phyloP scores from a whole-genome alignment of 768 basidiomycete species.

The Rhodotorula diobovata region DNA sequence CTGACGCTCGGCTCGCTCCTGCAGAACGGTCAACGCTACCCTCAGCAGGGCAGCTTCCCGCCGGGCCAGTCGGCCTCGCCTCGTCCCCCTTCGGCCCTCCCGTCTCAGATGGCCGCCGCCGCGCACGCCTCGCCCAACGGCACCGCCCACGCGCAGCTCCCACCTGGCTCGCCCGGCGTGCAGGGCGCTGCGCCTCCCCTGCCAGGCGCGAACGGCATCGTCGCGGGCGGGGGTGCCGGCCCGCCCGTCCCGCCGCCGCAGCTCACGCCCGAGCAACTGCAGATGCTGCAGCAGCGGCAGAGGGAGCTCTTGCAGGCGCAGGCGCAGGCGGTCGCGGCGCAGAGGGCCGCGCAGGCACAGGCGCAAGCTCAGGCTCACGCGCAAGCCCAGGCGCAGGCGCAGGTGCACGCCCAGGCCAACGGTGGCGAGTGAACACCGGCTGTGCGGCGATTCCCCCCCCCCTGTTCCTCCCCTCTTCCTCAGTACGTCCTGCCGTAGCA shows the following conservation, averaged over 20 bases:
- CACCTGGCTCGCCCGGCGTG: constrained; percentile 14
- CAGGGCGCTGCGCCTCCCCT: neutral
- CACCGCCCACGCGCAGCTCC: neutral
- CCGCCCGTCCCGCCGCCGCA: constrained; percentile 3
- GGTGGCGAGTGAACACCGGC: neutral
- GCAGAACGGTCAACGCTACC: constrained; percentile 14
- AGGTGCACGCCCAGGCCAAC: neutral
- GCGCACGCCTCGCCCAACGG: constrained; percentile 19
- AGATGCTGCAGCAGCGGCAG: constrained; percentile 17
- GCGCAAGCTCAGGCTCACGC: neutral
- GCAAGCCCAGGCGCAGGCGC: neutral
- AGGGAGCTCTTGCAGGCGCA: constrained; percentile 12
- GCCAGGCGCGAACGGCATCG: neutral
- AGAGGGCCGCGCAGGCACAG: neutral
- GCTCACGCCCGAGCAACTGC: constrained; percentile 28
- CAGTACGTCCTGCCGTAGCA: no score
- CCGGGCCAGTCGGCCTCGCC: neutral
- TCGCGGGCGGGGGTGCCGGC: neutral
- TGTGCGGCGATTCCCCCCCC: neutral
- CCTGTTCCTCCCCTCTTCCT: no score
- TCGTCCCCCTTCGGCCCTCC: constrained; percentile 3
- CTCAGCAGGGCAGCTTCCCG: constrained; percentile 16
- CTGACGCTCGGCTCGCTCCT: neutral
- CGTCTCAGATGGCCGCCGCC: constrained; percentile 7
- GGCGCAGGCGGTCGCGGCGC: constrained; percentile 19